A percentile compares a stretch with the other conserved stretches of the same genome.
Conservation (phyloP, 2,329 filamentous ascomycete species). For the Alternaria dauci region DNA sequence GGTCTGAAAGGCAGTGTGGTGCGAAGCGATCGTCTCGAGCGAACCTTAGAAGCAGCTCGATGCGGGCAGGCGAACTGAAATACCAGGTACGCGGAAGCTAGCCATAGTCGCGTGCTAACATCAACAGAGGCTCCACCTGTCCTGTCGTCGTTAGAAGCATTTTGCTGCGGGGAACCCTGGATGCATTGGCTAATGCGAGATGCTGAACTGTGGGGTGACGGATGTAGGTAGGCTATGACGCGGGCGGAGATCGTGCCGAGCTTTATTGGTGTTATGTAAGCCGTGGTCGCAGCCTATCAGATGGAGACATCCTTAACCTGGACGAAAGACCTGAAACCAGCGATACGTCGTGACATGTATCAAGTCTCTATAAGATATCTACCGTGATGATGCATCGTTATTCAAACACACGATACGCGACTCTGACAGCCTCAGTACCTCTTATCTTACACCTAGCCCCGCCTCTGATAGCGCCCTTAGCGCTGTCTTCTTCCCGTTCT, state of each 20-base stretch:
- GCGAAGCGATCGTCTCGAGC: constrained; percentile 15
- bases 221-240: background rate
- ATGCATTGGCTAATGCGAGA: background rate
- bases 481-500: background rate
- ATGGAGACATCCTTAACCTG: background rate
- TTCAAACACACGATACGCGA: background rate
- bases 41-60: constrained; percentile 1
- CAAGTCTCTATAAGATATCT: background rate
- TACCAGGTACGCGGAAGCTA: constrained; percentile 12
- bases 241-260: background rate
- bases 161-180: constrained; percentile 3
- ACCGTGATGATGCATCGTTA: background rate
- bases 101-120: constrained; percentile 12
- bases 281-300: background rate
- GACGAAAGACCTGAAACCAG: background rate
- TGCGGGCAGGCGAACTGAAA: constrained; percentile 7
- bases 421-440: background rate
- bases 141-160: constrained; percentile 2
- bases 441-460: background rate
- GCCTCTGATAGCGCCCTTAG: background rate
- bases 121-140: constrained; percentile 1
- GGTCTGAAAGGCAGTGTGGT: constrained; percentile 7
- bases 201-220: background rate
- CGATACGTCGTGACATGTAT: background rate
- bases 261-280: constrained; percentile 3